A percentile compares a stretch with the other conserved stretches of the same genome.
Conservation (phyloP, 2,329 filamentous ascomycete genomes). For the Stagonosporopsis rhizophila region DNA sequence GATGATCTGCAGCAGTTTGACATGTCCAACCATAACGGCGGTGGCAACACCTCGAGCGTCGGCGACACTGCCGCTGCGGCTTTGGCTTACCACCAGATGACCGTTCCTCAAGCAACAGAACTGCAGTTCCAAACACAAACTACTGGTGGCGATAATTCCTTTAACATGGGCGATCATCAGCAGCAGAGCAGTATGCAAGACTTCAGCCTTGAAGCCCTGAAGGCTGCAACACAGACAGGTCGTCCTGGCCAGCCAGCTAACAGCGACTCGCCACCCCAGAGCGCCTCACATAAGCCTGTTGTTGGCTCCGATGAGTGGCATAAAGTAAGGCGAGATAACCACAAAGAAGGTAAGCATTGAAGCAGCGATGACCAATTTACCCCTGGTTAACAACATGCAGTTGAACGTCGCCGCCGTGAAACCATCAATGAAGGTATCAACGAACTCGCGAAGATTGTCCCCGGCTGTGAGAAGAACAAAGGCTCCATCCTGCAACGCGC, state of each 20-base stretch:
- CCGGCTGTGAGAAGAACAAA: conserved; percentile 98
- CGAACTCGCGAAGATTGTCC: conserved; percentile 95
- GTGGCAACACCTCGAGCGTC: conserved; percentile 57
- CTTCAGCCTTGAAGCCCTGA: conserved; percentile 58
- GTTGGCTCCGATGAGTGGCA: conserved; percentile 99
- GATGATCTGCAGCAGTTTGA: conserved; percentile 54
- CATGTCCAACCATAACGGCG: conserved; percentile 59
- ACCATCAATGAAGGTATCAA: conserved; percentile 99
- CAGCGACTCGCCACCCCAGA: conserved; percentile 47
- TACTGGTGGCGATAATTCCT: conserved; percentile 53
- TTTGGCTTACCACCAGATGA: conserved; percentile 62
- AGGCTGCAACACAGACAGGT: conserved; percentile 56
- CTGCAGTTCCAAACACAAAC: conserved; percentile 58
- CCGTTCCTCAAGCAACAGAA: conserved; percentile 63
- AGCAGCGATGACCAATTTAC: not conserved
- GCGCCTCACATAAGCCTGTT: conserved; percentile 69
- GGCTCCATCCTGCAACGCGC: conserved; percentile 93
- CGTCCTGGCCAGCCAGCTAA: conserved; percentile 51
- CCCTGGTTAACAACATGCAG: conserved; percentile 56
- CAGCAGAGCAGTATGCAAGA: conserved; percentile 49
- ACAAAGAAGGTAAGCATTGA: conserved; percentile 83
- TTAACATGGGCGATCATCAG: conserved; percentile 54
- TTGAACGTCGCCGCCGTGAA: conserved; percentile 93
- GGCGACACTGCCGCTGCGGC: conserved; percentile 68
- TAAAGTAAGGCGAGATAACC: conserved; percentile 94